A percentile compares a stretch with the other conserved stretches of the same genome.
Conservation (phyloP, 495 filamentous ascomycete genomes). For the Podospora appendiculata region DNA sequence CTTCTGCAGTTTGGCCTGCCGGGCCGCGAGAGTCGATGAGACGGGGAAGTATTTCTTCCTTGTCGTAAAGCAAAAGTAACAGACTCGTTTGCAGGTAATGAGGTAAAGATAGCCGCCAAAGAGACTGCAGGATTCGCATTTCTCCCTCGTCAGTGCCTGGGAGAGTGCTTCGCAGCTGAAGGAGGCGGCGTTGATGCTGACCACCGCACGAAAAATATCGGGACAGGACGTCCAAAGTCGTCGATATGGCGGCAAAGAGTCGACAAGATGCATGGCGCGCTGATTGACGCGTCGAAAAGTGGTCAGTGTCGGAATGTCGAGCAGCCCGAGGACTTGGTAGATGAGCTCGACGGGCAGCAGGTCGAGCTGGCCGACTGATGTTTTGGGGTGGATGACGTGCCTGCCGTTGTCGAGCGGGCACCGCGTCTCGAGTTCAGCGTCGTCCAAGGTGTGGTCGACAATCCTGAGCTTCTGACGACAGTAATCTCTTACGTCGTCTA, state of each 20-base stretch:
- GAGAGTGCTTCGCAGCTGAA: conserved; percentile 5
- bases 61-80: conserved; percentile 4
- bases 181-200: conserved; percentile 6
- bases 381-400: conserved; percentile 3
- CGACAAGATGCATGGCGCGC: conserved; percentile 5
- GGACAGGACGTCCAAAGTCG: conserved; percentile 1
- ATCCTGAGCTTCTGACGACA: not conserved
- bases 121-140: conserved; percentile 4
- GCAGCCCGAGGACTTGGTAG: not conserved
- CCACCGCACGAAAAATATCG: conserved; percentile 1
- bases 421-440: conserved; percentile 13
- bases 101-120: conserved; percentile 8
- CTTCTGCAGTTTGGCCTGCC: not conserved
- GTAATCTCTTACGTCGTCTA: not conserved
- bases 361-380: conserved; percentile 3
- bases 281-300: conserved; percentile 5
- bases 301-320: conserved; percentile 6
- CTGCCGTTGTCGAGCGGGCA: conserved; percentile 24
- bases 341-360: conserved; percentile 4
- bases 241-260: conserved; percentile 6
- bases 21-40: not conserved
- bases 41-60: conserved; percentile 7
- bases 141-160: conserved; percentile 2
- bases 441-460: conserved; percentile 15
- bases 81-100: conserved; percentile 5